These are phyloP conservation scores for Mytilinidion resinicola DNA, from an alignment of 495 filamentous ascomycete genomes.

Conservation along the genomic window DNA sequence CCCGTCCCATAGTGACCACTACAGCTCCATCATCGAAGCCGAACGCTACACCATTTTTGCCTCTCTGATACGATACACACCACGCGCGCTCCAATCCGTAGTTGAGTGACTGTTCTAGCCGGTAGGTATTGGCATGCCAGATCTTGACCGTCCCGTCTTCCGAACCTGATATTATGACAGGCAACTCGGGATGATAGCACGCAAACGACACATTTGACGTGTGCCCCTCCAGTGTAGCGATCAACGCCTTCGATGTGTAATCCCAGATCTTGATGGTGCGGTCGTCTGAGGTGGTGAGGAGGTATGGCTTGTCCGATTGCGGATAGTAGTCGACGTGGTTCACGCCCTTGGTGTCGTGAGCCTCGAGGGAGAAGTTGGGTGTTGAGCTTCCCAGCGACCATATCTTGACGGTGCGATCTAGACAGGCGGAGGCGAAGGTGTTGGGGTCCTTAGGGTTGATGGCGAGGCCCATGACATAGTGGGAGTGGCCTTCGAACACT, in stretches of 20 bases:
- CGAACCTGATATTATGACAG: slow-evolving; percentile 96
- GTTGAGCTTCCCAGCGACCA: slow-evolving; percentile 89
- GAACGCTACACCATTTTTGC: slow-evolving; percentile 87
- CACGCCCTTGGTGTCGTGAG: slow-evolving; percentile 95
- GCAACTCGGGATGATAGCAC: slow-evolving; percentile 94
- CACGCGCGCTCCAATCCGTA: slow-evolving; percentile 94
- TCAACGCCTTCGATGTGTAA: slow-evolving; percentile 69
- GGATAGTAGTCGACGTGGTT: slow-evolving; percentile 98
- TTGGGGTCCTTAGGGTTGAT: slow-evolving; percentile 99
- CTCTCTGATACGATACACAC: slow-evolving; percentile 93
- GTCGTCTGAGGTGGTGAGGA: slow-evolving; percentile 94
- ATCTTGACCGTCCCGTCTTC: slow-evolving; percentile 98
- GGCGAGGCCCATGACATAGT: slow-evolving; percentile 99
- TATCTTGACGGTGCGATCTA: slow-evolving; percentile 96
- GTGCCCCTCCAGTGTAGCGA: slow-evolving; percentile 94
- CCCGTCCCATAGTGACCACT: slow-evolving; percentile 93
- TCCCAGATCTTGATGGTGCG: slow-evolving; percentile 77
- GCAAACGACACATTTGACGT: slow-evolving; percentile 99
- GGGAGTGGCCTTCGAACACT: slow-evolving; percentile 95
- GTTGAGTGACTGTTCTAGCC: slow-evolving; percentile 89
- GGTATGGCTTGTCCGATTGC: slow-evolving; percentile 91
- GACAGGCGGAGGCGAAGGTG: slow-evolving; percentile 92
- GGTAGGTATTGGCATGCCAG: slow-evolving; percentile 97
- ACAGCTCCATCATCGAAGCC: slow-evolving; percentile 98
- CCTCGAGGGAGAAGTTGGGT: slow-evolving; percentile 92